Conservation (phyloP, 495 filamentous ascomycete genomes). For the Aspergillus incahuasiensis region DNA sequence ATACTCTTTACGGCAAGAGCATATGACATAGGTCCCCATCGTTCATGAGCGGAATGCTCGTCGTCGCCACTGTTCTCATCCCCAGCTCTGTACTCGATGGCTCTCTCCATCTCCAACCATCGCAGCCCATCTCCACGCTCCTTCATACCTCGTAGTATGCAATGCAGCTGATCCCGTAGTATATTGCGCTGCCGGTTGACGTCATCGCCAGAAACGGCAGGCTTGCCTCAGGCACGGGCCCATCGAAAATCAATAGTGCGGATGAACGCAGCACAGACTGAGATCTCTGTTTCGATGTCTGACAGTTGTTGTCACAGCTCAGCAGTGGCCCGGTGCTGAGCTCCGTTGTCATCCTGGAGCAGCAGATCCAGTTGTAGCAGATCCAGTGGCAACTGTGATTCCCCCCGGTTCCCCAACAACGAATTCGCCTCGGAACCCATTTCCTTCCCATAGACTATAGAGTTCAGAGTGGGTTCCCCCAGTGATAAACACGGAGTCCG, state of each 20-base stretch:
- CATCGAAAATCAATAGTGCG: not conserved
- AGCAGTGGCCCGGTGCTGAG: no score
- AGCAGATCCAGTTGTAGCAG: no score
- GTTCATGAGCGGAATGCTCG: not conserved
- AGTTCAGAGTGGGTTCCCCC: no score
- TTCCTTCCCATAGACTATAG: no score
- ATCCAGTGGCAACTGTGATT: no score
- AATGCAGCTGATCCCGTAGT: not conserved
- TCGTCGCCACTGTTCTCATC: not conserved
- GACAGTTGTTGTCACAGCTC: no score
- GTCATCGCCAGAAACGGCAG: not conserved
- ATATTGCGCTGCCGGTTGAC: not conserved
- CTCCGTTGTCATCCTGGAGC: no score
- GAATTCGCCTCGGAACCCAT: no score
- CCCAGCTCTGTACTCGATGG: not conserved
- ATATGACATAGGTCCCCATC: not conserved
- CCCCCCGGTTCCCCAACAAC: no score
- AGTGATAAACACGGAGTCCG: no score
- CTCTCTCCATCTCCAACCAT: not conserved
- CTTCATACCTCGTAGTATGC: not conserved
- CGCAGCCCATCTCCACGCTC: not conserved
- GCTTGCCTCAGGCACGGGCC: not conserved
- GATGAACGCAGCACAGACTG: not conserved
- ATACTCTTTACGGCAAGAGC: not conserved
- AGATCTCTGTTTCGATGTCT: not conserved